Base-by-base conservation (phyloP, 1,284 basidiomycete species). In the Ustilago nuda region DNA sequence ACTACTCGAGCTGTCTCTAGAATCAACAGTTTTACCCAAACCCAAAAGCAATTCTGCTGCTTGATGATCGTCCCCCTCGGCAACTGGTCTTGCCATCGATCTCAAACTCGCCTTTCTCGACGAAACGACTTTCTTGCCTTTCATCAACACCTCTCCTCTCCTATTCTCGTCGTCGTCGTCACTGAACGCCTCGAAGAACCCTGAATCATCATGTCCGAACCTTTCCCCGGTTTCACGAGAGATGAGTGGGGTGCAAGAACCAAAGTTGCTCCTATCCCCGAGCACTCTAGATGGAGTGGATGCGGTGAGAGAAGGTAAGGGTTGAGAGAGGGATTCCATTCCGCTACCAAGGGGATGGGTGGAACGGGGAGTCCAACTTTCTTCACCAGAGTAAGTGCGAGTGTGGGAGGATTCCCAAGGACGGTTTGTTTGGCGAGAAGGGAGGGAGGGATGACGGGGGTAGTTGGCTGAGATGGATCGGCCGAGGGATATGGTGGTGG, bases 41-140 rank as follows among this genome's bases (percentile, higher is more conserved):
- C 80, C 80, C 8, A 82, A 67, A 17, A 82, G 51, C 55, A 82
- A 56, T 41, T 82, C 79, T 11, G 76, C 80, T 1, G 80, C 80
- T 32, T 79, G 76, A 19, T 69, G 74, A 60, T 82, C 80, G 33
- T 80, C 69, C 13, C 64, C 57, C 3, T 37, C 17, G 0, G 35
- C n/a, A n/a, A 54, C 36, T 41, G 33, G 32, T 56, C 56, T 62
- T 8, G 36, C 43, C 56, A 61, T 63, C 15, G 51, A 52, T 11
- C 66, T 60, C 55, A 74, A 46, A 35, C 53, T 61, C 5, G 66
- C 71, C 17, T 73, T 73, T 15, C 61, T 51, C 7, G 69, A 64
- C 60, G 58, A 52, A 2, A 60, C 39, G 30, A n/a, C 58, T 50
- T 19, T 30, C 27, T 52, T 33, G 37, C 13, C 23, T 27, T 59